Evolutionary conservation across 2,329 filamentous ascomycete species (phyloP), one percentile per base, ranked within the genome.

Genomic region (Penicillium crustosum): DNA sequence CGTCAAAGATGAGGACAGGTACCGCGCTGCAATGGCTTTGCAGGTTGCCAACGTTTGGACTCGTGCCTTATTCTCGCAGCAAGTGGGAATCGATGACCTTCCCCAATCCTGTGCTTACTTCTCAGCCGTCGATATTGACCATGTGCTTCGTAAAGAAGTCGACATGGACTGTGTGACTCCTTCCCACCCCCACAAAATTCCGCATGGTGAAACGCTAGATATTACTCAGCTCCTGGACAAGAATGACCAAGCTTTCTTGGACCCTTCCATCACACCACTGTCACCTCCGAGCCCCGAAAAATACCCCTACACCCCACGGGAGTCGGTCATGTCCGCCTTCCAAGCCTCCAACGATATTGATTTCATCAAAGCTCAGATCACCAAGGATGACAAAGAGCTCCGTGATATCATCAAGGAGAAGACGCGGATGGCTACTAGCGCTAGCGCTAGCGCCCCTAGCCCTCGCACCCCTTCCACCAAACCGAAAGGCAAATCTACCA

Each of bases 141-240:
- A 91, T 67, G 93, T 99, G 3, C 81, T 99, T n/a, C 86, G 94
- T 51, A 99, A 99, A 73, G 94, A 99, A 75, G 95, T 99, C 4
- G 89, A 99, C 73, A 96, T 99, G 91, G 90, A 96, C 70, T 99
- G 94, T 72, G 77, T 97, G 43, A 99, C 94, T 0, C 94, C 94
- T 0, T 94, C 89, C 43, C 90, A 99, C 73, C 83, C 84, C 0
- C 82, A 83, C 0, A 82, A 88, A 31, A 97, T 99, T 42, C 83
- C 90, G 0, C 89, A 87, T 2, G 94, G 95, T 36, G 93, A 97
- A 76, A 92, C 86, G 60, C 75, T 99, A 9, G 93, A 96, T 70
- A 96, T 99, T 54, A 71, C 76, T 3, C 75, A 87, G n/a, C 82
- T 99, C 1, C 83, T 99, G 2, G 82, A 82, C 0, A 94, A 90